Evolutionary conservation across 2,329 filamentous ascomycete species (phyloP).

Genomic region (Nigrospora oryzae): DNA sequence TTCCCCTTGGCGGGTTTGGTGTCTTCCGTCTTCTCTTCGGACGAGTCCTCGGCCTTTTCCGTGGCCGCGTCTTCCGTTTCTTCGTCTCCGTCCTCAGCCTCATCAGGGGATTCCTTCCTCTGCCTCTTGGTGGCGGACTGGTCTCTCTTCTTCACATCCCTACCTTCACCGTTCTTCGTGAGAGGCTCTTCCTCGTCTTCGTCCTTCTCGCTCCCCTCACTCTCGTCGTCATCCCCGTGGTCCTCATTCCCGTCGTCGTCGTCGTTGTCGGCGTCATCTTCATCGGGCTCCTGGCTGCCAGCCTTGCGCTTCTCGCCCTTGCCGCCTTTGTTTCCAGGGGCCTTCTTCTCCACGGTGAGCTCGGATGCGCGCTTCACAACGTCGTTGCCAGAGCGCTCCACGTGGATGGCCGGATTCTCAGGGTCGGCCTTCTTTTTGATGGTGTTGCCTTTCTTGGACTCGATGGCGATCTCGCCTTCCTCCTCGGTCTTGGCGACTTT

Average conservation of each 20-base stretch:
- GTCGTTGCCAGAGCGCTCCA: constrained; percentile 52
- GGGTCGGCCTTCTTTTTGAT: constrained; percentile 55
- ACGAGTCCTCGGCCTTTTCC: not conserved
- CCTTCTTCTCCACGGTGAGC: constrained; percentile 44
- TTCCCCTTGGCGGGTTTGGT: not conserved
- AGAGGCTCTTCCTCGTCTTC: constrained; percentile 4
- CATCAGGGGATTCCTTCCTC: constrained; percentile 12
- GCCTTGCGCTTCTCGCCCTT: constrained; percentile 19
- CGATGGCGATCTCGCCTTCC: constrained; percentile 50
- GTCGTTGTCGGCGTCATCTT: not conserved
- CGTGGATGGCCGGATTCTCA: constrained; percentile 51
- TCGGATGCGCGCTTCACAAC: constrained; percentile 56
- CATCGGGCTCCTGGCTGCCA: constrained; percentile 2
- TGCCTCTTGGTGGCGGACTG: constrained; percentile 16
- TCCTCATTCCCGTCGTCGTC: constrained; percentile 11
- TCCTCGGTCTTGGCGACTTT: constrained; percentile 53
- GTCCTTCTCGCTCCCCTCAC: not conserved
- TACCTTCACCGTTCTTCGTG: constrained; percentile 9
- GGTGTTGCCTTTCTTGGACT: constrained; percentile 53
- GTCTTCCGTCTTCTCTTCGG: not conserved
- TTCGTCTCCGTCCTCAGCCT: not conserved
- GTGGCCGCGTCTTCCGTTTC: not conserved
- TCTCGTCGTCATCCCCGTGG: not conserved
- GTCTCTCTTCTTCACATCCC: constrained; percentile 9
- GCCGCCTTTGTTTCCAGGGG: constrained; percentile 12